Percentiles rank a stretch among this genome's conserved stretches.
These are phyloP conservation scores for Penicillium freii DNA, from an alignment of 2,329 filamentous ascomycete genomes.

Conservation along the genomic window DNA sequence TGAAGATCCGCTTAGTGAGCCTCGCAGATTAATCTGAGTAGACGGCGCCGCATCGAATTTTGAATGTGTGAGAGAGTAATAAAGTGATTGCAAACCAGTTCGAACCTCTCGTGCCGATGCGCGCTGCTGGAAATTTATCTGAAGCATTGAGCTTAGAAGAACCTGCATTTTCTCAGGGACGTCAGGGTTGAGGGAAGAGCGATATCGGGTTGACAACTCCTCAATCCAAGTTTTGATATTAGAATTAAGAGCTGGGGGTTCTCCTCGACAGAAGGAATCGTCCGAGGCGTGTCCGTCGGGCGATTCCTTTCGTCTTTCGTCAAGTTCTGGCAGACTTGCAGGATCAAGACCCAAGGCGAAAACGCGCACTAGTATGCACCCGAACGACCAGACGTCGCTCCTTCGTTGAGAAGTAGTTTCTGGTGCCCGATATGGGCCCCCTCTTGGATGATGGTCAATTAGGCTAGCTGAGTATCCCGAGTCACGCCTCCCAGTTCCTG, in stretches of 20 bases:
- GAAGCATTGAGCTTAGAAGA: neutral
- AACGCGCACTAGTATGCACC: constrained; percentile 21
- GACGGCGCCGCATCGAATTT: neutral
- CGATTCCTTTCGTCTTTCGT: neutral
- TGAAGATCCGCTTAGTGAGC: neutral
- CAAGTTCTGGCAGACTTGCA: neutral
- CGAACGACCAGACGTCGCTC: constrained; percentile 26
- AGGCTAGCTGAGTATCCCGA: neutral
- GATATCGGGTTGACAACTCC: neutral
- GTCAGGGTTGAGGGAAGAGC: neutral
- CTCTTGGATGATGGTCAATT: neutral
- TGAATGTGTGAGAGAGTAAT: neutral
- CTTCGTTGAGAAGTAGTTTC: constrained; percentile 2
- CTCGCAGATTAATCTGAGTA: neutral
- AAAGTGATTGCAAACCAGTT: neutral
- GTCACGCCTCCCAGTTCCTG: neutral
- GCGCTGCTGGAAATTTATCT: neutral
- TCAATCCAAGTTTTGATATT: neutral
- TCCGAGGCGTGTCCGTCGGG: neutral
- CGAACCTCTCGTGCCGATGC: neutral
- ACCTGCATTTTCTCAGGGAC: neutral
- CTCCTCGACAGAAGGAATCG: neutral
- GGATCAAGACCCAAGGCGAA: constrained; percentile 15
- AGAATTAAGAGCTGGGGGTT: neutral
- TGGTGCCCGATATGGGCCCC: constrained; percentile 11